These are phyloP conservation scores for Malus hybrid DNA, from an alignment of 331 rosid genomes.

Conservation along the genomic window DNA sequence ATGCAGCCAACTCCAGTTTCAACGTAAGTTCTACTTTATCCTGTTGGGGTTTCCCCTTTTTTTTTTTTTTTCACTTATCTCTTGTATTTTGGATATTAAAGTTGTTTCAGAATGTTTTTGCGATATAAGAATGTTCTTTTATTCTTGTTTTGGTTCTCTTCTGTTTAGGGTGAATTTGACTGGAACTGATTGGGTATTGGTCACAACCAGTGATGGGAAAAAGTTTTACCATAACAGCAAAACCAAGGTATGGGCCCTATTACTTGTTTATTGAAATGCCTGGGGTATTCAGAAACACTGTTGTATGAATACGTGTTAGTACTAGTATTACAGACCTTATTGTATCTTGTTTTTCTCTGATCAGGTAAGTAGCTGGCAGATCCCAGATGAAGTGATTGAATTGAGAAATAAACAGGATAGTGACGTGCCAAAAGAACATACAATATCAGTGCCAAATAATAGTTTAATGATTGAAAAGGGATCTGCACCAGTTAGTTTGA, in stretches of 20 bases:
- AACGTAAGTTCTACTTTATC: conserved; percentile 49
- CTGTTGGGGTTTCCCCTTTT: neutral
- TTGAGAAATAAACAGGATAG: conserved; percentile 70
- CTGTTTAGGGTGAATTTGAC: conserved; percentile 55
- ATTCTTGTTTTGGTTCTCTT: conserved; percentile 8
- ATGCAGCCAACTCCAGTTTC: conserved; percentile 83
- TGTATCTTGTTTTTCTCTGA: neutral
- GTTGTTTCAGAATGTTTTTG: conserved; percentile 4
- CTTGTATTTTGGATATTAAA: neutral
- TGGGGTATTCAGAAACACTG: neutral
- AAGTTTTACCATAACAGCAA: conserved; percentile 78
- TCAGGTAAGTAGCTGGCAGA: conserved; percentile 98
- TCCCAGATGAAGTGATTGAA: conserved; percentile 90
- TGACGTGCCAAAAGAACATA: conserved; percentile 52
- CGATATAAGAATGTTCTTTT: neutral
- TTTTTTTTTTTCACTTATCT: neutral
- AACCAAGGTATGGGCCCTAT: conserved; percentile 53
- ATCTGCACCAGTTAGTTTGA: conserved; percentile 56
- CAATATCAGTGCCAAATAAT: conserved; percentile 45
- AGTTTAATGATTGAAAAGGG: conserved; percentile 60
- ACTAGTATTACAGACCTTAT: neutral
- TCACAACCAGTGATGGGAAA: conserved; percentile 80
- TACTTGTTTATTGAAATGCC: conserved; percentile 2
- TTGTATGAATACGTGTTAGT: neutral
- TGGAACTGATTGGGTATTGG: conserved; percentile 90